These are phyloP conservation scores for Rhodosorus marinus DNA, from an alignment of 23 red algal genomes.

Conservation along the genomic window DNA sequence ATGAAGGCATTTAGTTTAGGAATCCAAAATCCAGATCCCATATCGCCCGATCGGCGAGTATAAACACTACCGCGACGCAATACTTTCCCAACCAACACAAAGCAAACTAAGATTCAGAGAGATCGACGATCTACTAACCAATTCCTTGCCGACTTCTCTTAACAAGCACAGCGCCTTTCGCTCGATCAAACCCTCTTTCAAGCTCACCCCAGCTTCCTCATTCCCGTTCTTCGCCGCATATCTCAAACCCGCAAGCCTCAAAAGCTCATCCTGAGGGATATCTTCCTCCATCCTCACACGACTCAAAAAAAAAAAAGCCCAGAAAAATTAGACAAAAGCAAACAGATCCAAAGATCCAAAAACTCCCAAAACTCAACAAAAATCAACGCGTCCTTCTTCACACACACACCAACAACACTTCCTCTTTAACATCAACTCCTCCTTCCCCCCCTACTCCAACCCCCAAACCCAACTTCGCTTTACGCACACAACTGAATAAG, in stretches of 20 bases:
- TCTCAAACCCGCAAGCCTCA: constrained; percentile 41
- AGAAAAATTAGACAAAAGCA: too few species aligned
- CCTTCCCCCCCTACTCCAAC: too few species aligned
- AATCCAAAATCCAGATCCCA: not conserved
- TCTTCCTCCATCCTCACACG: constrained; percentile 37
- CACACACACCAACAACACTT: too few species aligned
- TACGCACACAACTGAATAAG: too few species aligned
- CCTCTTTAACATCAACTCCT: too few species aligned
- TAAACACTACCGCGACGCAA: not conserved
- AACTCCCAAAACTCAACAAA: too few species aligned
- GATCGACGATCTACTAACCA: constrained; percentile 21
- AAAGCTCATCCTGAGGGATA: constrained; percentile 49
- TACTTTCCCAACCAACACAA: not conserved
- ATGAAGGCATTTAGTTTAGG: not conserved
- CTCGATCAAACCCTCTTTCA: constrained; percentile 37
- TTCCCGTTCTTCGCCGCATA: constrained; percentile 20
- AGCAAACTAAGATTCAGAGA: not conserved
- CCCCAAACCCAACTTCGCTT: too few species aligned
- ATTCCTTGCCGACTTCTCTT: constrained; percentile 19
- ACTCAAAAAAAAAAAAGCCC: too few species aligned
- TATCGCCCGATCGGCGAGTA: not conserved
- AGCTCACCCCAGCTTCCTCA: constrained; percentile 3
- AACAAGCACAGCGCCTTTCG: constrained; percentile 59
- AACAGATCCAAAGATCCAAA: too few species aligned
- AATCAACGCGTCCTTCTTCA: too few species aligned